Evolutionary conservation across 2,329 filamentous ascomycete species (phyloP), one percentile per base, ranked within the genome.

Genomic region (Ophiostoma montium): DNA sequence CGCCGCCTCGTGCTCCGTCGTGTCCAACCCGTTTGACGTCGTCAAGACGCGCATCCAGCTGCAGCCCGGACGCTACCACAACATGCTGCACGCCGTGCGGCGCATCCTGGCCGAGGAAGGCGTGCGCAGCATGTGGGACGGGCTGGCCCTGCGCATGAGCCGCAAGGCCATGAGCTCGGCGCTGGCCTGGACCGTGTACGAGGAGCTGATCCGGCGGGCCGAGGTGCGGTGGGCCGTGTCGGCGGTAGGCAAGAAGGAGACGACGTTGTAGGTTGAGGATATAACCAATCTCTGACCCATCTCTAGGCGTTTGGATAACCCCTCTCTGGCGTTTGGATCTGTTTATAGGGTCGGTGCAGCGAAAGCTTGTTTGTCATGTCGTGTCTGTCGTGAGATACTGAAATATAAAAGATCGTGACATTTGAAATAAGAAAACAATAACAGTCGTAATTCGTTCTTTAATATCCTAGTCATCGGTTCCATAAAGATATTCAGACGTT

Each of bases 121-220:
- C 0, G 57, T 84, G 18, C 74, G 82, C 48, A 84, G 84, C 53
- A 71, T 98, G 51, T 89, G 92, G 65, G 84, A 92, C 62, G 92
- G 92, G 1, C 65, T 98, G 50, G 86, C 78, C 1, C 69, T 98
- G 56, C 76, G 92, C 50, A 94, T 96, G 72, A 84, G 82, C 42
- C 75, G 92, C 57, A 98, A 98, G 65, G 90, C 88, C 5, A 67
- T 95, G 41, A 95, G 89, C 64, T 90, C 84, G 47, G 92, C 92
- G n/a, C 71, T 96, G 57, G 90, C 90, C 8, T 98, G 92, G 92
- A 96, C 90, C 10, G 73, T 95, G 36, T 98, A 98, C 61, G 92
- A 98, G 67, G 90, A 95, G 64, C 65, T 95, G 58, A 83, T 96
- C 54, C 71, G 89, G 52, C 74, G 84, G 57, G 84, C 83, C 18